Percentiles rank a stretch among this genome's conserved stretches.
Evolutionary conservation across 2,329 filamentous ascomycete species (phyloP).

Genomic region (Exophiala oligosperma): DNA sequence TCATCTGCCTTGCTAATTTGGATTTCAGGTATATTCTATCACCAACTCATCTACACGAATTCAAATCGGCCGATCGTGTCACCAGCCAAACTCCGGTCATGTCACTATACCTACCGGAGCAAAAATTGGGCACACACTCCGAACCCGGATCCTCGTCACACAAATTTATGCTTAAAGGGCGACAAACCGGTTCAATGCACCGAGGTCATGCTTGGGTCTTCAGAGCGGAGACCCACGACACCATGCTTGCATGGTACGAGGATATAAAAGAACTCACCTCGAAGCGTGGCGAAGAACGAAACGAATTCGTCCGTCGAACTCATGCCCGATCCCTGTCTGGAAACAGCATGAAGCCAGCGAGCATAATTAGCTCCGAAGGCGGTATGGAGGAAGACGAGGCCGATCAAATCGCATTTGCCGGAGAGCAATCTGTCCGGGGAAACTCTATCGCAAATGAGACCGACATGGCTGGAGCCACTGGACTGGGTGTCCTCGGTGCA

Average conservation of each 20-base stretch:
- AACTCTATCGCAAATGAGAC: slow-evolving; percentile 32
- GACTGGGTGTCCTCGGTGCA: slow-evolving; percentile 36
- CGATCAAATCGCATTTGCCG: slow-evolving; percentile 65
- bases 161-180: slow-evolving; percentile 97
- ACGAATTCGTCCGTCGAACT: slow-evolving; percentile 73
- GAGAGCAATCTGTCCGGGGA: slow-evolving; percentile 43
- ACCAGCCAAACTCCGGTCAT: slow-evolving; percentile 82
- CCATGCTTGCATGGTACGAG: slow-evolving; percentile 96
- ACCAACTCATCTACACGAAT: slow-evolving; percentile 95
- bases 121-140: slow-evolving; percentile 92
- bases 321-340: slow-evolving; percentile 78
- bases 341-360: slow-evolving; percentile 56
- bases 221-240: slow-evolving; percentile 73
- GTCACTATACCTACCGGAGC: slow-evolving; percentile 92
- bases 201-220: slow-evolving; percentile 72
- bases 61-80: slow-evolving; percentile 94
- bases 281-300: slow-evolving; percentile 82
- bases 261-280: slow-evolving; percentile 90
- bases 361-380: slow-evolving; percentile 71
- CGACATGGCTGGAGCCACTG: slow-evolving; percentile 38
- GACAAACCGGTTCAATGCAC: slow-evolving; percentile 90
- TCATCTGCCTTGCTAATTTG: slow-evolving; percentile 4
- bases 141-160: slow-evolving; percentile 79
- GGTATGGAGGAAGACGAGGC: slow-evolving; percentile 72
- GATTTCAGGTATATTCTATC: slow-evolving; percentile 82